Evolutionary conservation across 192 early-diverging fungal genomes (phyloP).

Genomic region (Rhizophagus clarus): DNA sequence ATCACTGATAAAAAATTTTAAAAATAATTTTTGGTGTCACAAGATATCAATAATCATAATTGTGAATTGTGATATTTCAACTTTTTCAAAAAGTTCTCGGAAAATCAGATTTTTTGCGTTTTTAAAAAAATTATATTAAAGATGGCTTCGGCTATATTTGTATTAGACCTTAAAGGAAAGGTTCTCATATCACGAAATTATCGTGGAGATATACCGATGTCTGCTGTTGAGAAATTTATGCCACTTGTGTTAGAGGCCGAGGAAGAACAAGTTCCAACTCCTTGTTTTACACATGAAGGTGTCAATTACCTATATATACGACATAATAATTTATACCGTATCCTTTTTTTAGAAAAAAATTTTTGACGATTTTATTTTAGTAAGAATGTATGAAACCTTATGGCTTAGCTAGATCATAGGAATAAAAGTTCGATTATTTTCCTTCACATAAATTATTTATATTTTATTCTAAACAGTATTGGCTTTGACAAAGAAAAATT

Average conservation of each 20-base stretch:
- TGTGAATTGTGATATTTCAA: background rate
- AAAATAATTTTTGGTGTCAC: too few species aligned
- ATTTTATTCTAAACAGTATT: conserved; percentile 61
- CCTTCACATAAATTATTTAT: background rate
- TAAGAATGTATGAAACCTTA: background rate
- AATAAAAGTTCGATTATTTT: conserved; percentile 5
- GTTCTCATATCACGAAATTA: conserved; percentile 98
- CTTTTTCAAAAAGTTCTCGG: too few species aligned
- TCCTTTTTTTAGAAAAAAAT: conserved; percentile 27
- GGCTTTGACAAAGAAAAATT: conserved; percentile 95
- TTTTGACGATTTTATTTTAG: background rate
- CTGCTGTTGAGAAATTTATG: conserved; percentile 97
- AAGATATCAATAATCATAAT: background rate
- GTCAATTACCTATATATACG: conserved; percentile 93
- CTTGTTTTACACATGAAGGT: conserved; percentile 94
- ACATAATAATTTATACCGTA: conserved; percentile 96
- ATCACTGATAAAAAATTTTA: background rate
- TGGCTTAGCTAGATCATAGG: background rate
- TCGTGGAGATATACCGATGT: conserved; percentile 97
- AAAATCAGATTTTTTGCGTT: background rate
- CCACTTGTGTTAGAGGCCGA: conserved; percentile 91
- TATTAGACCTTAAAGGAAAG: conserved; percentile 98
- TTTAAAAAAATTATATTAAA: background rate
- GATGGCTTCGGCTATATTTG: conserved; percentile 80
- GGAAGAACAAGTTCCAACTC: conserved; percentile 87